Evolutionary conservation across 2,329 filamentous ascomycete genomes (phyloP), one percentile per base, ranked within the genome.

Genomic region (Rutstroemia sp.): DNA sequence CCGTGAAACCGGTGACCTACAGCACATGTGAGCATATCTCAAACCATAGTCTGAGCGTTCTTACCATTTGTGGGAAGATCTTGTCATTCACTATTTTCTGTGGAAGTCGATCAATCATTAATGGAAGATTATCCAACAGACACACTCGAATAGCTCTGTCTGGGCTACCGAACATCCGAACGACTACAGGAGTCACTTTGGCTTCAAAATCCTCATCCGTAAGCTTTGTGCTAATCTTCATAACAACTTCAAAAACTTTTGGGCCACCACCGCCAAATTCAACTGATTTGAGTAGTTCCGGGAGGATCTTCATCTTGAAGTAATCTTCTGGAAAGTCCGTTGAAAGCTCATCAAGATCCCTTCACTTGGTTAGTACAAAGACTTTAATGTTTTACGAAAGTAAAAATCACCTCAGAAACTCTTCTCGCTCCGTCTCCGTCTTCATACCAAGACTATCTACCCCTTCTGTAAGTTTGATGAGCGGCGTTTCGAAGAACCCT

Each of bases 311-410:
- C 80, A 95, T 88, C 69, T 95, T 95, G 78, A 97, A 96, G 71
- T 96, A 99, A 58, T 97, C 94, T 68, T 96, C 92, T 0, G 94
- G 94, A 60, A 97, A 96, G 70, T 99, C 92, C 63, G 96, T 90
- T 0, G 90, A 87, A 5, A 96, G 79, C 58, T 88, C 80, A 63
- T 95, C 90, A 5, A 99, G 80, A 66, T 95, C 89, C 63, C 77
- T 80, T 60, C 16, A 30, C 5, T 14, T 16, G 6, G 64, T 49
- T 38, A 38, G 54, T 37, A 63, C 9, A 19, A 8, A 5, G 41
- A 34, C 23, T 5, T 48, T 14, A 12, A 17, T 21, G 23, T 30
- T 12, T 49, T n/a, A 9, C 19, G 19, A 30, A 14, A 8, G 4
- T 39, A 9, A n/a, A n/a, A 70, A 73, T 59, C 70, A 83, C 86